Evolutionary conservation across 2,329 filamentous ascomycete species (phyloP), one percentile per base, ranked within the genome.

Genomic region (Stagonosporopsis chrysanthemi): DNA sequence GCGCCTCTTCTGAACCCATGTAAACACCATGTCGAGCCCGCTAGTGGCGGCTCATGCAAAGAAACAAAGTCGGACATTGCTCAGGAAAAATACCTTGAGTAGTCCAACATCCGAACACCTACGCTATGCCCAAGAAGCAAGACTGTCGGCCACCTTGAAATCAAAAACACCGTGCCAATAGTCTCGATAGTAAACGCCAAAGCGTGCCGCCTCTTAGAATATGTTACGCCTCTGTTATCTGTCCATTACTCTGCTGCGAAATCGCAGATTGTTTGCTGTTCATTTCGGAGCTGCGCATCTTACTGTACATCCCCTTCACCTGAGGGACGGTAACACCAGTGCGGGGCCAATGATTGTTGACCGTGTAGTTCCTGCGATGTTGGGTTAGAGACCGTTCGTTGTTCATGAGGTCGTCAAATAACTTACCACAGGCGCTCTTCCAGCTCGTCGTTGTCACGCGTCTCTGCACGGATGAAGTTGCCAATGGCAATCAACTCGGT

Each of bases 401-500:
- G 15, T 8, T 17, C 46, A 14, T 8, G 19, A 7, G 22, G 29
- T 7, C 23, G 4, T 23, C 12, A 12, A 9, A 22, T 14, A 19
- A 69, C 81, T 74, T 74, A 84, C 82, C 82, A 85, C 53, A 84
- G 78, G 47, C 81, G 80, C 45, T 80, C 79, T 64, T 83, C 81
- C 38, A 83, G 70, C 58, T 75, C 75, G 33, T 73, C 69, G 28
- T 80, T 79, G 48, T 79, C 79, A 31, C 74, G 70, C 41, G 72
- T 71, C 51, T 81, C 75, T 28, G 79, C 77, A 46, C 84, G 82
- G 60, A 89, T 83, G 66, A 87, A 88, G 53, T 84, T 83, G 50
- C 87, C 87, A 71, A 89, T 86, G 4, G 81, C 81, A 39, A 87
- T 79, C 35, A 89, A 76, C 67, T 88, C 84, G 26, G 79, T 78